phyloP scores from a whole-genome alignment of 2,329 filamentous ascomycete genomes.

The Madurella mycetomatis region DNA sequence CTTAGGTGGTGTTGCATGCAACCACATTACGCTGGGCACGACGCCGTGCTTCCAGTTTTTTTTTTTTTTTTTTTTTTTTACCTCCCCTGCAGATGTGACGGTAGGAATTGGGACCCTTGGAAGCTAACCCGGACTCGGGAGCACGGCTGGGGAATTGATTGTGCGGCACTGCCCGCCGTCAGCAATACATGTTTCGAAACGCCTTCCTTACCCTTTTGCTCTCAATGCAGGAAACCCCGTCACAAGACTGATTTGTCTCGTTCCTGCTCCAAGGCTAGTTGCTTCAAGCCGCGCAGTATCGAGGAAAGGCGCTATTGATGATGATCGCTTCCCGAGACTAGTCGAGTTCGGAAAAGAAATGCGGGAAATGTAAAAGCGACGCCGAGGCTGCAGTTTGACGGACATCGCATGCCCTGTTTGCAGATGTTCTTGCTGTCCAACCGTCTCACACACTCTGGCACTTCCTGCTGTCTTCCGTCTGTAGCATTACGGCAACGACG shows the following conservation, averaged over 20 bases:
- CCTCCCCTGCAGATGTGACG: background rate
- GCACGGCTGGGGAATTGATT: too few species aligned
- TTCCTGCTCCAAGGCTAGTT: background rate
- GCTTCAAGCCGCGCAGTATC: background rate
- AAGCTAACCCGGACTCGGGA: background rate
- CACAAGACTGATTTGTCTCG: background rate
- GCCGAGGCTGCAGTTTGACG: too few species aligned
- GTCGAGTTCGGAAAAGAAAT: too few species aligned
- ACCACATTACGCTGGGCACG: background rate
- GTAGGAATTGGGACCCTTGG: background rate
- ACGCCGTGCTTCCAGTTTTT: background rate
- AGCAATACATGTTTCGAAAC: conserved; percentile 7
- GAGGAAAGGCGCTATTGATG: too few species aligned
- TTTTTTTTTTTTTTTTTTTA: too few species aligned
- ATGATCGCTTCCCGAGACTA: too few species aligned
- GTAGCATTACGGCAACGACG: too few species aligned
- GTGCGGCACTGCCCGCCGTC: background rate
- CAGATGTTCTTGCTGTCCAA: too few species aligned
- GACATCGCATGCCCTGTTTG: too few species aligned
- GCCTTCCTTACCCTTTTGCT: conserved; percentile 1
- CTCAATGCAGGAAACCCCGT: background rate
- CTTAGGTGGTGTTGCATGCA: background rate
- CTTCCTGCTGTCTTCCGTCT: too few species aligned
- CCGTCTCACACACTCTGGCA: too few species aligned
- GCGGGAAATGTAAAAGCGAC: too few species aligned